These are phyloP conservation scores for Phyllosticta citriasiana DNA, from an alignment of 2,329 filamentous ascomycete genomes.

Conservation along the genomic window DNA sequence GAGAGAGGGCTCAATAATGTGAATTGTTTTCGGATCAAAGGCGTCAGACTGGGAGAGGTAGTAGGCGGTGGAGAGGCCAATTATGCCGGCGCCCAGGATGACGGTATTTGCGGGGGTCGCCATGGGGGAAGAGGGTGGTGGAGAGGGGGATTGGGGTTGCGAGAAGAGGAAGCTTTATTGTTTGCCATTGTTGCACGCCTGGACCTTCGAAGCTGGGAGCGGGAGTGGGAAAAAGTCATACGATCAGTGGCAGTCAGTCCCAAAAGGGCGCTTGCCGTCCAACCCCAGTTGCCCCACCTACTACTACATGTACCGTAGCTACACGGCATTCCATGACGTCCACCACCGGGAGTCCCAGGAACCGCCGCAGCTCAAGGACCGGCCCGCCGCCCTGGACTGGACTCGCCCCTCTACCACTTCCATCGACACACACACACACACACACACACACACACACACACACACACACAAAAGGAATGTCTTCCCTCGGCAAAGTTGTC, in stretches of 20 bases:
- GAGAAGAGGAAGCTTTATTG: neutral
- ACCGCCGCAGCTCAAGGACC: slow-evolving; percentile 16
- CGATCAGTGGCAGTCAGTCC: slow-evolving; percentile 10
- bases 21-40: slow-evolving; percentile 37
- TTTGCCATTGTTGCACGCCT: slow-evolving; percentile 5
- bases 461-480: too few species aligned
- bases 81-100: slow-evolving; percentile 36
- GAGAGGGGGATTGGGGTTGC: neutral
- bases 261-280: slow-evolving; percentile 1
- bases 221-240: slow-evolving; percentile 3
- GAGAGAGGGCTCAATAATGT: slow-evolving; percentile 47
- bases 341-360: too few species aligned
- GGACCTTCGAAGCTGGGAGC: neutral
- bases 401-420: slow-evolving; percentile 39
- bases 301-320: too few species aligned
- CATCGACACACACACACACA: too few species aligned
- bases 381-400: slow-evolving; percentile 36
- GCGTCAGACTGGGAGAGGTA: slow-evolving; percentile 47
- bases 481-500: slow-evolving; percentile 50
- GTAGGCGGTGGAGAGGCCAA: slow-evolving; percentile 43
- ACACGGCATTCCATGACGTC: slow-evolving; percentile 8
- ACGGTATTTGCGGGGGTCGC: slow-evolving; percentile 17
- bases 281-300: neutral
- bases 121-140: neutral
- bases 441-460: too few species aligned